Evolutionary conservation across 164 flowering plant genomes (phyloP).

Genomic region (Vitis amurensis): DNA sequence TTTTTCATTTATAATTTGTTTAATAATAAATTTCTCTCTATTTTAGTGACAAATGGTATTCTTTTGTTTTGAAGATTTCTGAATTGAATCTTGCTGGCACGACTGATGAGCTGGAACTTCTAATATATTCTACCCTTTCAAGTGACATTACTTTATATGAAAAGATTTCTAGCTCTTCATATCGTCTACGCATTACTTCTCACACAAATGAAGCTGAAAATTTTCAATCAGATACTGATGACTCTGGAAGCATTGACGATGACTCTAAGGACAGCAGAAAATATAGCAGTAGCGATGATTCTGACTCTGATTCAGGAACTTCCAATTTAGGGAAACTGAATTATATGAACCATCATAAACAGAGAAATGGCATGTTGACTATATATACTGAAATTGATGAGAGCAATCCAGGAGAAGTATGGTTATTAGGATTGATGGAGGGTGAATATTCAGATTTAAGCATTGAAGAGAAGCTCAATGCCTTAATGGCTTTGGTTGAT

Average conservation of each 20-base stretch:
- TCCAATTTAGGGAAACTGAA: conserved; percentile 19
- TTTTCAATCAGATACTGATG: conserved; percentile 57
- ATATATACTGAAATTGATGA: conserved; percentile 80
- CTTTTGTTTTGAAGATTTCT: conserved; percentile 55
- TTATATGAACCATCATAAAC: conserved; percentile 16
- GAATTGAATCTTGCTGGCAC: conserved; percentile 59
- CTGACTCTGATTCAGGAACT: conserved; percentile 50
- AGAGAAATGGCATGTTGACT: conserved; percentile 26
- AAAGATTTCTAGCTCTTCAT: conserved; percentile 75
- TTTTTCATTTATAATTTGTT: neutral
- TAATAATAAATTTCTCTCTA: neutral
- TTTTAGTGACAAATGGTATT: conserved; percentile 6
- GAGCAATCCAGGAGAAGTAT: conserved; percentile 80
- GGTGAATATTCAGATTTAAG: conserved; percentile 89
- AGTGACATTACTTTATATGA: conserved; percentile 95
- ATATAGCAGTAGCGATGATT: conserved; percentile 38
- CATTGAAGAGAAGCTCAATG: conserved; percentile 86
- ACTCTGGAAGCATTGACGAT: conserved; percentile 78
- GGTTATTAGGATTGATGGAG: conserved; percentile 88
- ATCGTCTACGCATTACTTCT: conserved; percentile 68
- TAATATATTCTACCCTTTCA: conserved; percentile 72
- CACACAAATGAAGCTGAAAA: conserved; percentile 34
- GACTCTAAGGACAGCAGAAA: conserved; percentile 34
- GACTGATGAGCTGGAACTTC: conserved; percentile 54
- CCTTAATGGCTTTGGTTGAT: conserved; percentile 73